Evolutionary conservation across 2,329 filamentous ascomycete genomes (phyloP), one percentile per base, ranked within the genome.

Genomic region (Leptodontidium sp.): DNA sequence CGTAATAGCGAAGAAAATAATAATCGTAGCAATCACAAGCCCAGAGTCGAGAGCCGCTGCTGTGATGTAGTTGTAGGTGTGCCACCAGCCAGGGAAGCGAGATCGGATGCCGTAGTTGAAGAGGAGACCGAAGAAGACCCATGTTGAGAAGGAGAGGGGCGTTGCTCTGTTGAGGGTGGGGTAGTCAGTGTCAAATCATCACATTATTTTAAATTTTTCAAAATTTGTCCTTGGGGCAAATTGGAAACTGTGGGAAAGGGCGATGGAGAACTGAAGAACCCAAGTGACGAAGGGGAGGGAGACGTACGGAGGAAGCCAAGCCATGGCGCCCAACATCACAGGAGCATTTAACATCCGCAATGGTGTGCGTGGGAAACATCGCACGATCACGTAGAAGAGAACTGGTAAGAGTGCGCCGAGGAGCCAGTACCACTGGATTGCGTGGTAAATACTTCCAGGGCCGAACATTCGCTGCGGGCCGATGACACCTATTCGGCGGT

Each of bases 21-120:
- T 78, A 40, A 93, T 85, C 0, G 90, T 91, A 29, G 85, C 86
- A 17, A 93, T 78, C 12, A 89, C 87, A 7, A 93, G 83, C 5
- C 91, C 91, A 61, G 87, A 87, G 77, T 93, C 91, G 38, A 93
- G 82, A 1, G 88, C 91, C 0, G 91, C 91, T 21, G 90, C 92
- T 0, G 90, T 88, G 77, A 93, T 85, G 77, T 93, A 93, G 82
- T 93, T 93, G 82, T 92, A 93, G 77, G 89, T 88, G 79, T 91
- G 82, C 91, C 91, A 93, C 91, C 91, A 93, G 47, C 89, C 90
- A 2, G 84, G 86, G 79, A 85, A 91, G 71, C 86, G 84, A 66
- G 88, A 84, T 77, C 87, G 87, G 77, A 93, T 86, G 74, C 84
- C 88, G 74, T 86, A 90, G 80, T 93, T 92, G 82, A 93, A 93